Conservation (phyloP, 768 basidiomycete species). For the Auricularia sp. region DNA sequence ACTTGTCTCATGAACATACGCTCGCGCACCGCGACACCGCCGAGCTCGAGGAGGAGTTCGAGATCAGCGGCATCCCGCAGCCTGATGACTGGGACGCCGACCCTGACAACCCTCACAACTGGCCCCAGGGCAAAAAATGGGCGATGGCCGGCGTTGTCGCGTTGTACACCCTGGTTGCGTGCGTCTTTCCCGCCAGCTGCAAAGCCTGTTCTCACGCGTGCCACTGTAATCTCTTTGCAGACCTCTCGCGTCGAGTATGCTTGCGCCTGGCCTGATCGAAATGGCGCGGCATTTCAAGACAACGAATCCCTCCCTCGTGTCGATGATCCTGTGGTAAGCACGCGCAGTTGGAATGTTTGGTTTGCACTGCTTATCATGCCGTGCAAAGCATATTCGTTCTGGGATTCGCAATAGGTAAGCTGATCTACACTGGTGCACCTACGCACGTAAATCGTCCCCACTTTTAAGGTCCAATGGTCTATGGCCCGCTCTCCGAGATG, state of each 20-base stretch:
- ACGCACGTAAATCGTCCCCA: too few species aligned
- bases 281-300: slow-evolving; percentile 17
- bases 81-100: slow-evolving; percentile 40
- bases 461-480: slow-evolving; percentile 39
- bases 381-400: slow-evolving; percentile 46
- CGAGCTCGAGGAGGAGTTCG: background rate
- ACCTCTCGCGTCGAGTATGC: slow-evolving; percentile 50
- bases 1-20: background rate
- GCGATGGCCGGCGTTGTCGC: slow-evolving; percentile 16
- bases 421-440: too few species aligned
- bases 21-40: background rate
- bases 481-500: slow-evolving; percentile 59
- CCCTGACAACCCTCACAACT: slow-evolving; percentile 58
- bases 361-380: slow-evolving; percentile 37
- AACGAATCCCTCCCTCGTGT: slow-evolving; percentile 32
- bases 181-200: slow-evolving; percentile 18
- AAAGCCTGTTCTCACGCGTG: slow-evolving; percentile 29
- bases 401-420: slow-evolving; percentile 44
- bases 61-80: background rate
- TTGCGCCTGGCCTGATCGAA: slow-evolving; percentile 57
- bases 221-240: slow-evolving; percentile 50
- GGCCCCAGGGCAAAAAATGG: slow-evolving; percentile 54
- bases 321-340: slow-evolving; percentile 7
- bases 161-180: slow-evolving; percentile 29
- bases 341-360: slow-evolving; percentile 43